phyloP scores from a whole-genome alignment of 1,284 basidiomycete species.

The Gymnopus androsaceus region DNA sequence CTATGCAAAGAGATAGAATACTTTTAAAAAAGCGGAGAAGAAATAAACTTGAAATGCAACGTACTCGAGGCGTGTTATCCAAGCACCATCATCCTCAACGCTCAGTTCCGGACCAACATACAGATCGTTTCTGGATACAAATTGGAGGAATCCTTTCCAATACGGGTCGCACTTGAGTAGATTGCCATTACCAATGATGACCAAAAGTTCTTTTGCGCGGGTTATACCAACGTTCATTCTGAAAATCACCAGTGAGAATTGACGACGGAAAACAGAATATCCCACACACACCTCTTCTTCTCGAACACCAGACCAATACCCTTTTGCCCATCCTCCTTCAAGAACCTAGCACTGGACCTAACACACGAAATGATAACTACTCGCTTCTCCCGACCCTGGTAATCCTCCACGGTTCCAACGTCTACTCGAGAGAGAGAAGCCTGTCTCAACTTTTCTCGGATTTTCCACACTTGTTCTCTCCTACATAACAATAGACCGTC shows the following conservation, averaged over 20 bases:
- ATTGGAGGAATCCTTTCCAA: constrained; percentile 49
- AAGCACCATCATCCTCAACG: constrained; percentile 45
- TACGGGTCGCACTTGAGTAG: constrained; percentile 45
- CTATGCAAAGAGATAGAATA: too few species aligned
- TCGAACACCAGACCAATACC: constrained; percentile 45
- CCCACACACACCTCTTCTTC: constrained; percentile 40
- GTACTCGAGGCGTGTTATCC: constrained; percentile 47
- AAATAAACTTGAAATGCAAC: constrained; percentile 17
- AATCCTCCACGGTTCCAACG: constrained; percentile 52
- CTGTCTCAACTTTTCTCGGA: constrained; percentile 43
- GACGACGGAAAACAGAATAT: neutral
- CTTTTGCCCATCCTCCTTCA: constrained; percentile 44
- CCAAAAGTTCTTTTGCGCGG: constrained; percentile 46
- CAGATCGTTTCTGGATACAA: constrained; percentile 44
- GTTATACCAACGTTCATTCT: constrained; percentile 55
- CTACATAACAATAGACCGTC: too few species aligned
- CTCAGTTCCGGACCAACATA: constrained; percentile 43
- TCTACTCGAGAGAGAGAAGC: constrained; percentile 42
- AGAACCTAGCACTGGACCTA: constrained; percentile 42
- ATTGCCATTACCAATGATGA: constrained; percentile 44
- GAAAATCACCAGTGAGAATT: neutral
- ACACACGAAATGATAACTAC: constrained; percentile 51
- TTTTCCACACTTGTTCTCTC: constrained; percentile 49
- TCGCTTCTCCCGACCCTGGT: constrained; percentile 47
- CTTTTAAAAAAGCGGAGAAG: constrained; percentile 2